A percentile compares a stretch with the other conserved stretches of the same genome.
Conservation (phyloP, 257 asterid species). For the Fraxinus anomala region DNA sequence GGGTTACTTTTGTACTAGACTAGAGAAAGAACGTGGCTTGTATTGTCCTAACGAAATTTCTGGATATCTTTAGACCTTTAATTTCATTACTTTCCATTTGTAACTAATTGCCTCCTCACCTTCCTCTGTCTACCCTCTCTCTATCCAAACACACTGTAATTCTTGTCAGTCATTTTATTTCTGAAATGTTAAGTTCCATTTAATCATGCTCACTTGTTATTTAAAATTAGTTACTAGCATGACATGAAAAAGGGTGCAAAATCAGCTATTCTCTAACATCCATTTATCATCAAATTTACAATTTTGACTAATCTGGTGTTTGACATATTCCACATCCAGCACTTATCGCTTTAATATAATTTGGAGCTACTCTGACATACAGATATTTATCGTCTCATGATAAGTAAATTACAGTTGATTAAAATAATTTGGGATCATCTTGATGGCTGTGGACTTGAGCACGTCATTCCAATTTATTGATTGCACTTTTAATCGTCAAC, state of each 20-base stretch:
- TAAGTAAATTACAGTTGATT: neutral
- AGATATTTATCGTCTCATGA: neutral
- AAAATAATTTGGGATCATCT: conserved; percentile 12
- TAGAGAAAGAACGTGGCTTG: neutral
- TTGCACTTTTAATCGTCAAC: conserved; percentile 6
- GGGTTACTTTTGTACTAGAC: neutral
- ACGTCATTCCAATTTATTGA: conserved; percentile 8
- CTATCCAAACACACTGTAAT: neutral
- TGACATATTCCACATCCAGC: neutral
- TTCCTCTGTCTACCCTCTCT: neutral
- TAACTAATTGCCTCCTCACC: neutral
- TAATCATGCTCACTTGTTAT: neutral
- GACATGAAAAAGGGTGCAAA: neutral
- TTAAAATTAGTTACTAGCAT: neutral
- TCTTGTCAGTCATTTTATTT: neutral
- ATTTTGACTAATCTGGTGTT: neutral
- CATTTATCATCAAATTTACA: neutral
- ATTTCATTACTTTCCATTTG: neutral
- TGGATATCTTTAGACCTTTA: neutral
- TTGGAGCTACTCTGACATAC: neutral
- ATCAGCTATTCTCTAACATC: neutral
- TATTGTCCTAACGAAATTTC: too few relatives aligned
- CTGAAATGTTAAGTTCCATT: neutral
- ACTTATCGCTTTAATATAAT: neutral
- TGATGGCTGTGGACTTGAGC: conserved; percentile 1